These are phyloP conservation scores for Omphalotus guepiniiformis DNA, from an alignment of 768 basidiomycete species.

Conservation along the genomic window DNA sequence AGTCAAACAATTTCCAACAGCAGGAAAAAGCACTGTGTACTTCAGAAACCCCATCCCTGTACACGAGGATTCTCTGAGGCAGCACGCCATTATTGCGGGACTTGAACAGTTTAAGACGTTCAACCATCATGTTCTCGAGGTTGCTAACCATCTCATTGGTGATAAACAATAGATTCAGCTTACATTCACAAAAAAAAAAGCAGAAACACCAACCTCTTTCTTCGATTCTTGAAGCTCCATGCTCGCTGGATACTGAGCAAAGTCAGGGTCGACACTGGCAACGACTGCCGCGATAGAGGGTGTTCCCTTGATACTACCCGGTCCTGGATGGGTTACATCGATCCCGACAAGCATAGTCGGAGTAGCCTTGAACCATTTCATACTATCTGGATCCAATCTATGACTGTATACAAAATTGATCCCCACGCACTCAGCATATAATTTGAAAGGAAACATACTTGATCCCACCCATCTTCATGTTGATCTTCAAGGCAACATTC, in stretches of 20 bases:
- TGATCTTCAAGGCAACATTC: constrained; percentile 79
- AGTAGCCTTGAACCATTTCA: constrained; percentile 54
- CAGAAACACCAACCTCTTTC: constrained; percentile 57
- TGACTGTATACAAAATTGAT: constrained; percentile 28
- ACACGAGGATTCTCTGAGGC: constrained; percentile 67
- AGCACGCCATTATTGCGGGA: constrained; percentile 40
- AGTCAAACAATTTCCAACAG: background rate
- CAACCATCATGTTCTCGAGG: constrained; percentile 59
- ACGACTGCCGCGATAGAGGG: constrained; percentile 88
- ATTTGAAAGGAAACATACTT: constrained; percentile 44
- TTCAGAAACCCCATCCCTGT: constrained; percentile 82
- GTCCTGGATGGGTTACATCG: constrained; percentile 72
- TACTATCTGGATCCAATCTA: constrained; percentile 41
- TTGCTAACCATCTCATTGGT: constrained; percentile 68
- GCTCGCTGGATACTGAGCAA: constrained; percentile 71
- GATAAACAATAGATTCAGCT: background rate
- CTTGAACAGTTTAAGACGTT: constrained; percentile 55
- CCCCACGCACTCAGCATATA: background rate
- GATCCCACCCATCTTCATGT: constrained; percentile 77
- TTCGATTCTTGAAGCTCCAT: constrained; percentile 66
- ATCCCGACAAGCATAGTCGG: constrained; percentile 84
- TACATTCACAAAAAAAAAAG: constrained; percentile 1
- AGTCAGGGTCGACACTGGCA: constrained; percentile 61
- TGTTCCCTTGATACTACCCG: constrained; percentile 66
- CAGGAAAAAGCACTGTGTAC: constrained; percentile 27